Evolutionary conservation across 2,329 filamentous ascomycete species (phyloP).

Genomic region (Diplodia seriata): DNA sequence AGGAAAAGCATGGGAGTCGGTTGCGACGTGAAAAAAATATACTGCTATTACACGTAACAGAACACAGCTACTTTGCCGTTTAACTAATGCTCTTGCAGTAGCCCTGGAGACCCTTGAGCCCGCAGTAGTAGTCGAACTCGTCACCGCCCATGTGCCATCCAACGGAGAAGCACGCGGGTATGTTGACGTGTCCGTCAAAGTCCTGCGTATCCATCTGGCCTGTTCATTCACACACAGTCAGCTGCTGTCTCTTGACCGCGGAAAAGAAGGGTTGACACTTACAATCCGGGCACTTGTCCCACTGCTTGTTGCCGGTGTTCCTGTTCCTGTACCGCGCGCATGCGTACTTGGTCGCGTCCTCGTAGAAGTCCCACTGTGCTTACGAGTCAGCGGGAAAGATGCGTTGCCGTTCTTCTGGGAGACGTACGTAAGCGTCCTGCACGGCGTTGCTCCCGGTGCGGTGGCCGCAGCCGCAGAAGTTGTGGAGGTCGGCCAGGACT

Average conservation of each 20-base stretch:
- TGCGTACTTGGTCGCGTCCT: not conserved
- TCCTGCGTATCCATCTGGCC: not conserved
- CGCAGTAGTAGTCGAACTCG: not conserved
- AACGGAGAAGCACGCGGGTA: not conserved
- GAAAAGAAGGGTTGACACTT: not conserved
- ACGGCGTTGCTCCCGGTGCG: not conserved
- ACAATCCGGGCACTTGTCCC: not conserved
- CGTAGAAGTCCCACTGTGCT: not conserved
- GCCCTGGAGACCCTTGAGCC: not conserved
- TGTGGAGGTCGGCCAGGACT: not conserved
- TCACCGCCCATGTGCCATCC: not conserved
- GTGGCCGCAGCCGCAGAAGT: not conserved
- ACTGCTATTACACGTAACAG: too few species aligned
- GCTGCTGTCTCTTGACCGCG: too few species aligned
- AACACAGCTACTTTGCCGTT: not conserved
- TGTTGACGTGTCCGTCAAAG: not conserved
- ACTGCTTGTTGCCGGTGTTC: not conserved
- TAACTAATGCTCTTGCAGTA: not conserved
- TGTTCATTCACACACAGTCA: not conserved
- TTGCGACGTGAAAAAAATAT: too few species aligned
- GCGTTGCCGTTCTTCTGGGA: too few species aligned
- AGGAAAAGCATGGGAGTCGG: too few species aligned
- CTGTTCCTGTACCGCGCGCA: not conserved
- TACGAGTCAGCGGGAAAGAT: not conserved
- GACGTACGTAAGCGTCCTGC: not conserved